Conservation (phyloP, 371 early-diverging fungal genomes). For the Mucor saturninus region DNA sequence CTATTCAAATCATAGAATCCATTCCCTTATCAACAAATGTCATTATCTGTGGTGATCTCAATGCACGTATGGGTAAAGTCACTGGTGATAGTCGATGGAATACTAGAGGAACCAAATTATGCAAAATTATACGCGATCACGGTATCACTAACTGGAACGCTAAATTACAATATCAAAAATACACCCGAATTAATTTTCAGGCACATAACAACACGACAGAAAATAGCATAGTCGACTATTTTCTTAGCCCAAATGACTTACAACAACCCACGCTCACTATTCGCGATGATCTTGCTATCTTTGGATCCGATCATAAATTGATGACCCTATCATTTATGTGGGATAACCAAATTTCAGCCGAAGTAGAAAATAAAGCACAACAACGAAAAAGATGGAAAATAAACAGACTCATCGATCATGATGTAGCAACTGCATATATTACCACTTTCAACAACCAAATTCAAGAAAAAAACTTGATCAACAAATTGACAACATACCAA, state of each 20-base stretch:
- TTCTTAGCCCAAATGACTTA: not conserved
- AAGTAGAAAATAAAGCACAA: not conserved
- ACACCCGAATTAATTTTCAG: not conserved
- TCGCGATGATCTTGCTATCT: not conserved
- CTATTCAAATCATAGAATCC: no score
- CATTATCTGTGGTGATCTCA: constrained; percentile 16
- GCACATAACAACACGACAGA: not conserved
- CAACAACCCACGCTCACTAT: not conserved
- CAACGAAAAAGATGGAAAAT: constrained; percentile 5
- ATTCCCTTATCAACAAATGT: no score
- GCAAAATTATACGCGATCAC: not conserved
- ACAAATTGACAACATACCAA: not conserved
- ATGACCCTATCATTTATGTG: not conserved
- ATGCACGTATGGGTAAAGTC: constrained; percentile 1
- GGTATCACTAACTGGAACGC: not conserved
- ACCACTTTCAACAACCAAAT: no score
- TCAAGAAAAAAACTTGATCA: no score
- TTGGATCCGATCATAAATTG: constrained; percentile 2
- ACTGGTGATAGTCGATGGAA: constrained; percentile 6
- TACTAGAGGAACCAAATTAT: not conserved
- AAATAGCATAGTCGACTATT: constrained; percentile 2
- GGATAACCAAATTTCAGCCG: not conserved
- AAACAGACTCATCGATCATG: not conserved
- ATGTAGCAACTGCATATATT: no score
- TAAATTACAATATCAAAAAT: not conserved